Evolutionary conservation across 208 protist species (phyloP), one percentile per base, ranked within the genome.

Genomic region (Leishmania martiniquensis): DNA sequence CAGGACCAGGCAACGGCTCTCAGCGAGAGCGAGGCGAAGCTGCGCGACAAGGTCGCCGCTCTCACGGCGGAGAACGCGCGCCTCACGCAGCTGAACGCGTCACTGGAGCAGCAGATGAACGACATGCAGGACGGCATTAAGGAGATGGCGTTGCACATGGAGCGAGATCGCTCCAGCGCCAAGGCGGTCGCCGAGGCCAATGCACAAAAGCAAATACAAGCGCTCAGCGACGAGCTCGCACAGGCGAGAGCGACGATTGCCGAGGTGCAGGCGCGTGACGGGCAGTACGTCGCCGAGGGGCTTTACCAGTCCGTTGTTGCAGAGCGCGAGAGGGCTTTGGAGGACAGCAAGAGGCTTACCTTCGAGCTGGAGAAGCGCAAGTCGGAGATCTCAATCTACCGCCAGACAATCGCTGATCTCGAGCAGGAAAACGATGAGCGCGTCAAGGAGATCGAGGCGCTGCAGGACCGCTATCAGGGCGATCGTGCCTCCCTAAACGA

Each of bases 51-150:
- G 75, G 67, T 84, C 15, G 72, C 63, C 17, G 75, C 76, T 10
- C 81, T 93, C 22, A 85, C 65, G 15, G 42, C 68, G 32, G 91
- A 97, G 70, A 94, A 93, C 82, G 76, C 85, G n/a, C 86, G 90
- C 9, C 82, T 97, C 32, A 71, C 73, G 57, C 83, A 88, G 74
- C 32, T 95, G 22, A 95, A 95, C 82, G 70, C 55, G 32, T 91
- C 91, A 20, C 83, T 97, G 25, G 91, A 97, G 78, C 73, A 74
- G 63, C 91, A 96, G 70, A 95, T 97, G 90, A 84, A 74, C 25
- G 85, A 95, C 76, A 95, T 97, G 91, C 90, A 97, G 82, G 87
- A 89, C 75, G 91, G 93, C 32, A 95, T 97, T 39, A 88, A 89
- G 66, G 93, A 93, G 60, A 95, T 95, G 91, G 91, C 91, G 39